Percentiles rank a stretch among this genome's conserved stretches.
These are phyloP conservation scores for Suillus occidentalis DNA, from an alignment of 768 basidiomycete genomes.

Conservation along the genomic window DNA sequence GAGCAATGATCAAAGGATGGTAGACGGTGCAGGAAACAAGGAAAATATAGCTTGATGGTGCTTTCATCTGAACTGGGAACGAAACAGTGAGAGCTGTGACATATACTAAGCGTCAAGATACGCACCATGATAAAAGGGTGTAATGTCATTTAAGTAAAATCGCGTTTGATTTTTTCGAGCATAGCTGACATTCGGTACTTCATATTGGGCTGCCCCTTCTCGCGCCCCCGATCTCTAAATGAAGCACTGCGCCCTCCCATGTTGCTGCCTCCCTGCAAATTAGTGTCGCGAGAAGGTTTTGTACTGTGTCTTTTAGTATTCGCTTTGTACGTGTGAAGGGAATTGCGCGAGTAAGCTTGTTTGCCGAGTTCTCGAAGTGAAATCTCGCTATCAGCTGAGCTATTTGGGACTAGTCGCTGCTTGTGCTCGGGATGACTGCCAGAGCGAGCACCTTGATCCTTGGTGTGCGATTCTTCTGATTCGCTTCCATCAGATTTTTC, in stretches of 20 bases:
- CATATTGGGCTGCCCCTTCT: slow-evolving; percentile 68
- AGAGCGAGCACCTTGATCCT: neutral
- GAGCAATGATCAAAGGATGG: slow-evolving; percentile 40
- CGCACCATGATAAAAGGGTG: slow-evolving; percentile 1
- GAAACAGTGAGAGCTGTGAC: slow-evolving; percentile 2
- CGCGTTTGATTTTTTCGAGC: slow-evolving; percentile 81
- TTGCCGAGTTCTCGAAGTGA: slow-evolving; percentile 61
- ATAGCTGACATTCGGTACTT: slow-evolving; percentile 83
- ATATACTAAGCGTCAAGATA: slow-evolving; percentile 6
- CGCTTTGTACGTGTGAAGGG: slow-evolving; percentile 59
- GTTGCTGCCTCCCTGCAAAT: slow-evolving; percentile 20
- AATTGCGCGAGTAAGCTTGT: slow-evolving; percentile 59
- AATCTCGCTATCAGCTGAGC: slow-evolving; percentile 13
- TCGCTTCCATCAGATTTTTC: neutral
- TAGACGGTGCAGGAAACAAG: slow-evolving; percentile 47
- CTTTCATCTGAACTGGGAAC: slow-evolving; percentile 4
- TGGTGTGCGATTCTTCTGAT: neutral
- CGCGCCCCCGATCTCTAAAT: slow-evolving; percentile 33
- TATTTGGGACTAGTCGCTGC: slow-evolving; percentile 1
- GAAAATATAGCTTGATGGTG: slow-evolving; percentile 50
- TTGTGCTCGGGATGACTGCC: neutral
- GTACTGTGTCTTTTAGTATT: slow-evolving; percentile 32
- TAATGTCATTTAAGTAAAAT: slow-evolving; percentile 37
- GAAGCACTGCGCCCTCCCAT: slow-evolving; percentile 29
- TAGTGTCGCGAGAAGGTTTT: slow-evolving; percentile 3